These are phyloP conservation scores for Suillus hirtellus DNA, from an alignment of 768 basidiomycete species.

Conservation along the genomic window DNA sequence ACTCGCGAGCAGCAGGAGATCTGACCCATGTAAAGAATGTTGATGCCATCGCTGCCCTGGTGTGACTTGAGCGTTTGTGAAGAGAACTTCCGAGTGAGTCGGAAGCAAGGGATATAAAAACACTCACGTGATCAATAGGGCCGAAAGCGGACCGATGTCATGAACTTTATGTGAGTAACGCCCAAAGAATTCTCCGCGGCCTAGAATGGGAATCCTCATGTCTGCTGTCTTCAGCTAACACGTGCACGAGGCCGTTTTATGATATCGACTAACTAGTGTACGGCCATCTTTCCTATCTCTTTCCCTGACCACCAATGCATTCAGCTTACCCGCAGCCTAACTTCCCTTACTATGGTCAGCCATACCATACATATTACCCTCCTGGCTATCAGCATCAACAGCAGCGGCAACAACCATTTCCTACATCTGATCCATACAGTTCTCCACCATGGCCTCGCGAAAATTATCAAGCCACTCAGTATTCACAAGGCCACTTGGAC, in stretches of 20 bases:
- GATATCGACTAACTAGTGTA: background rate
- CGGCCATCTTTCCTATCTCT: conserved; percentile 6
- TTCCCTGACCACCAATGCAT: conserved; percentile 26
- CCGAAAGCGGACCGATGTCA: background rate
- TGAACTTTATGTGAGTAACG: background rate
- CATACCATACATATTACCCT: conserved; percentile 39
- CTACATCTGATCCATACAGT: conserved; percentile 29
- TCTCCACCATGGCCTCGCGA: conserved; percentile 37
- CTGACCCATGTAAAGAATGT: conserved; percentile 88
- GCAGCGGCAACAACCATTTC: conserved; percentile 18
- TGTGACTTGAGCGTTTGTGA: background rate
- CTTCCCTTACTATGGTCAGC: conserved; percentile 49
- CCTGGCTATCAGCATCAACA: conserved; percentile 30
- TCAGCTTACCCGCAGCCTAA: conserved; percentile 35
- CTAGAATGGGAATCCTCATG: conserved; percentile 35
- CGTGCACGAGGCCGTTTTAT: conserved; percentile 3
- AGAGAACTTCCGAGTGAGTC: background rate
- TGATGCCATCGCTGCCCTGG: conserved; percentile 60
- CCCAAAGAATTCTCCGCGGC: conserved; percentile 13
- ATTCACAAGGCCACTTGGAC: conserved; percentile 27
- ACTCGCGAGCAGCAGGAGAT: conserved; percentile 88
- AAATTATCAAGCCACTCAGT: conserved; percentile 32
- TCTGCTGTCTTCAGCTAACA: background rate
- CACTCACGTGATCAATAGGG: conserved; percentile 16
- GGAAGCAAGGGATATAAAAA: background rate